Base-by-base conservation (phyloP, 805 yeast species). In the Nakazawaea laoshanensis region DNA sequence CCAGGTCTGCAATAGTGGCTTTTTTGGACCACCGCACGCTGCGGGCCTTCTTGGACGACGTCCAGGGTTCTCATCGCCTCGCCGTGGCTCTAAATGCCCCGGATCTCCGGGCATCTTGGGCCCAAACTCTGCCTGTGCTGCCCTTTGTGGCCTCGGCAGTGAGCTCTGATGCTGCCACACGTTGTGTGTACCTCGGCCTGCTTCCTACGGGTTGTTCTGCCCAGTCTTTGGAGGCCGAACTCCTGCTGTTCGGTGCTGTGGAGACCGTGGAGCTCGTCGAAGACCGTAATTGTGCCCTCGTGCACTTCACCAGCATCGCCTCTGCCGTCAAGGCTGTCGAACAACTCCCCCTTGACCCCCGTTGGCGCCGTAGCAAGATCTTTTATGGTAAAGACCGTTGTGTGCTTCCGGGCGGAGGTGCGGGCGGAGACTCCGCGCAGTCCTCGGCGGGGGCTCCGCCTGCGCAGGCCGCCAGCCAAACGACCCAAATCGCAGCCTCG, bases 231-330 rank as follows among this genome's bases (percentile, higher is more conserved):
- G 36, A 41, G 5, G 39, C 43, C 3, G 62, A 57, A 34, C 56
- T 66, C 36, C 48, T 42, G 17, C 51, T 55, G 25, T 58, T 58
- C 39, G 77, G 75, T 12, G 55, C 54, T 0, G 45, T 67, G 20
- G 71, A 66, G 34, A 51, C 53, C 17, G 44, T 64, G 35, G 49
- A 49, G 23, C 39, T 52, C 22, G 37, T 43, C 21, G 37, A 42
- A 3, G 41, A 37, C 21, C 38, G 49, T 30, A 39, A 42, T 27
- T 47, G 48, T 4, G 50, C 52, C 1, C 45, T 50, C 35, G 48
- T 59, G 18, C 64, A 67, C 43, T 70, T 61, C 42, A 59, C 65
- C 3, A 59, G 69, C 18, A 65, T 69, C 21, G 65, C 65, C 29
- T 43, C 65, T 7, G 68, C 74, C 11, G 63, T 68, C 32, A 61